A percentile compares a stretch with the other conserved stretches of the same genome.
phyloP scores from a whole-genome alignment of 345 rosid species.

The Gossypium turneri region DNA sequence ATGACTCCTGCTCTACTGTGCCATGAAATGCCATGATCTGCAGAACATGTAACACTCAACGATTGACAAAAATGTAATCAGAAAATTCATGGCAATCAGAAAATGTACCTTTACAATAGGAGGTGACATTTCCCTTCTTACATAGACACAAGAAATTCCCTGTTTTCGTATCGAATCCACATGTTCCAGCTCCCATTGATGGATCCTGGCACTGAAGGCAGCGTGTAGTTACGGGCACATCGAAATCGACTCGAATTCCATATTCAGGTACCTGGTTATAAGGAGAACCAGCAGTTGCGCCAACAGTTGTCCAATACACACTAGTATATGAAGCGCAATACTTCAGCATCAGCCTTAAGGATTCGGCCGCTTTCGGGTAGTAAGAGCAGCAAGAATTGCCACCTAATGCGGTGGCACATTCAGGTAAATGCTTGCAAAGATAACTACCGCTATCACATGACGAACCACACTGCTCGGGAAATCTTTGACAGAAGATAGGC shows the following conservation, averaged over 20 bases:
- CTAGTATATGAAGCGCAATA: constrained; percentile 76
- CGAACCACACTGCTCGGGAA: constrained; percentile 81
- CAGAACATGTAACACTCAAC: constrained; percentile 12
- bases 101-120: constrained; percentile 57
- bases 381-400: constrained; percentile 75
- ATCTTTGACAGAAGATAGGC: constrained; percentile 76
- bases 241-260: constrained; percentile 74
- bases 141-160: constrained; percentile 67
- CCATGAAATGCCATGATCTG: constrained; percentile 38
- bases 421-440: constrained; percentile 77
- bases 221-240: constrained; percentile 62
- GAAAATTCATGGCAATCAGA: background rate
- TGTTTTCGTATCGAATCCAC: constrained; percentile 61
- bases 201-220: constrained; percentile 87
- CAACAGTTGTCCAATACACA: constrained; percentile 71
- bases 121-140: constrained; percentile 51
- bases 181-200: constrained; percentile 56
- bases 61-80: background rate
- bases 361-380: constrained; percentile 73
- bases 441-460: constrained; percentile 82
- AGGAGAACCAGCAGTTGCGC: constrained; percentile 27
- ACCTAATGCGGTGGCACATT: constrained; percentile 45
- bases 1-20: constrained; percentile 42
- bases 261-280: constrained; percentile 78
- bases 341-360: constrained; percentile 74